Percentiles rank a stretch among this genome's conserved stretches.
Evolutionary conservation across 371 early-diverging fungal species (phyloP).

Genomic region (Syncephalastrum monosporum): DNA sequence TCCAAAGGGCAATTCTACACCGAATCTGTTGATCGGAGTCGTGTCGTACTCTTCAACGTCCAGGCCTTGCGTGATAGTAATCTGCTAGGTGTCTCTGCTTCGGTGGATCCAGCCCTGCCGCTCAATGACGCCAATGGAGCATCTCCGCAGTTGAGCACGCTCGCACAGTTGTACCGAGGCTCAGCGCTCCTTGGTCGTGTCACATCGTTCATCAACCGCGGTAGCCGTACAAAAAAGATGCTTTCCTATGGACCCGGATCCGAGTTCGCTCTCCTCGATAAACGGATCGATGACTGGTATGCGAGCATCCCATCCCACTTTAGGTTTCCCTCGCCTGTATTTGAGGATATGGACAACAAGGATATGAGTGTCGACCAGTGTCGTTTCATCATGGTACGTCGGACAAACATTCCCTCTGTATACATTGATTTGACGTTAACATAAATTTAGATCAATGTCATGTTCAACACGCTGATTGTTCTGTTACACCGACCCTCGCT

Average conservation of each 20-base stretch:
- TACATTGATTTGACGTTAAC: too few species aligned
- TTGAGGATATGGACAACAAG: background rate
- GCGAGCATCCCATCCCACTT: slow-evolving; percentile 33
- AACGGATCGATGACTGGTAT: slow-evolving; percentile 43
- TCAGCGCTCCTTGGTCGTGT: slow-evolving; percentile 43
- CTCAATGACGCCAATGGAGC: background rate
- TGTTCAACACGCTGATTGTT: slow-evolving; percentile 50
- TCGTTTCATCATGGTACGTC: slow-evolving; percentile 11
- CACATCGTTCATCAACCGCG: slow-evolving; percentile 50
- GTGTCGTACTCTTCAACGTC: slow-evolving; percentile 28
- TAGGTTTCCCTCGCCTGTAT: background rate
- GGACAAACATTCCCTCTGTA: slow-evolving; percentile 7
- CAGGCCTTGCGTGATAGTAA: slow-evolving; percentile 26
- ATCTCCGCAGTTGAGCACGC: slow-evolving; percentile 16
- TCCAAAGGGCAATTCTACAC: slow-evolving; percentile 38
- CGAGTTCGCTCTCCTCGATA: slow-evolving; percentile 45
- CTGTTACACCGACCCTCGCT: slow-evolving; percentile 52
- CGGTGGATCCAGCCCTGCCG: slow-evolving; percentile 12
- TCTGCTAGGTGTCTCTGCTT: slow-evolving; percentile 20
- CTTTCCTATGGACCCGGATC: slow-evolving; percentile 39
- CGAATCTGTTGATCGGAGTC: slow-evolving; percentile 29
- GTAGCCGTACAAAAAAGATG: slow-evolving; percentile 27
- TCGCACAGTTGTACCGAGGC: slow-evolving; percentile 24
- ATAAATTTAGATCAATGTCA: slow-evolving; percentile 28
- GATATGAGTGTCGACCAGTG: background rate